Conservation (phyloP, 306 rosid species). For the Vigna trinervia region DNA sequence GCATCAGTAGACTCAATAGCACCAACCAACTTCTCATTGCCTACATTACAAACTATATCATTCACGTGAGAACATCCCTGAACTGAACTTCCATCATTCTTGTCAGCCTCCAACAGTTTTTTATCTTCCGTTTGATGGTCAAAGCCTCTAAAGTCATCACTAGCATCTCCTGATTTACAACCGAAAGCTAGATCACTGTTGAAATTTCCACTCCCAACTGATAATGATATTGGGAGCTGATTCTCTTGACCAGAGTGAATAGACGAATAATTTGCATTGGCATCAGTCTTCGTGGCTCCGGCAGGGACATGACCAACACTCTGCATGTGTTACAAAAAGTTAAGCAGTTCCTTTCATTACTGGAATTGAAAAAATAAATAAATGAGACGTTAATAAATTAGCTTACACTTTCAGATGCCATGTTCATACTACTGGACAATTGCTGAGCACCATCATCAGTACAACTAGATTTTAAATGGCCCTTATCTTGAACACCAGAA, state of each 20-base stretch:
- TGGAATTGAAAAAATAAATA: slow-evolving; percentile 16
- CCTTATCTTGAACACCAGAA: slow-evolving; percentile 49
- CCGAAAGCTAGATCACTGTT: slow-evolving; percentile 43
- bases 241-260: slow-evolving; percentile 43
- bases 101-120: slow-evolving; percentile 44
- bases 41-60: slow-evolving; percentile 38
- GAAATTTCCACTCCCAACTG: slow-evolving; percentile 47
- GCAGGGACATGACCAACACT: slow-evolving; percentile 46
- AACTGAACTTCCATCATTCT: slow-evolving; percentile 44
- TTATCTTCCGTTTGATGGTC: slow-evolving; percentile 42
- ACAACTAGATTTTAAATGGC: slow-evolving; percentile 47
- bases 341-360: slow-evolving; percentile 1
- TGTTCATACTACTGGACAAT: slow-evolving; percentile 44
- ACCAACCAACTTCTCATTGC: slow-evolving; percentile 42
- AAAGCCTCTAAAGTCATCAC: slow-evolving; percentile 34
- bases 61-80: slow-evolving; percentile 42
- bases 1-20: slow-evolving; percentile 42
- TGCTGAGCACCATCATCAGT: slow-evolving; percentile 50
- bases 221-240: slow-evolving; percentile 42
- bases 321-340: slow-evolving; percentile 43
- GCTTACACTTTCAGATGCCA: slow-evolving; percentile 65
- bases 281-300: slow-evolving; percentile 48
- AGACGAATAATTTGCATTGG: slow-evolving; percentile 47
- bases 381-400: slow-evolving; percentile 22
- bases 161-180: slow-evolving; percentile 39